phyloP scores from a whole-genome alignment of 2,329 filamentous ascomycete species.

The Ceratocystiopsis brevicomis region DNA sequence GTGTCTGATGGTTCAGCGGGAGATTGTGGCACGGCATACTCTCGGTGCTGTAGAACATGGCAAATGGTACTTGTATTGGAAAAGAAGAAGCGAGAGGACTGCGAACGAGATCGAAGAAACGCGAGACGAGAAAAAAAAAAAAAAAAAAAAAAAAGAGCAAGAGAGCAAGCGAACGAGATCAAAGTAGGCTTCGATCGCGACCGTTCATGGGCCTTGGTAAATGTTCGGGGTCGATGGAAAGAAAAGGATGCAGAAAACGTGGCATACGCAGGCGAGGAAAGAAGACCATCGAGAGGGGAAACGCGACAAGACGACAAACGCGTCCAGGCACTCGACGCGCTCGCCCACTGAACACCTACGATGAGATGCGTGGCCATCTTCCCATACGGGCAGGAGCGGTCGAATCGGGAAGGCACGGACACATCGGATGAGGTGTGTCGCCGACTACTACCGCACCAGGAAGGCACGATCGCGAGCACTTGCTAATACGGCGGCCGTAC shows the following conservation, averaged over 20 bases:
- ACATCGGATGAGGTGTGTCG: no score
- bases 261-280: no score
- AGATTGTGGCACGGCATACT: slow-evolving; percentile 28
- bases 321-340: background rate
- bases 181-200: background rate
- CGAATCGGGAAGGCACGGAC: no score
- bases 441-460: no score
- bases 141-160: background rate
- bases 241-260: background rate
- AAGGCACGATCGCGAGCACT: no score
- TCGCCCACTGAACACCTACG: no score
- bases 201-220: background rate
- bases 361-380: no score
- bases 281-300: background rate
- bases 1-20: background rate
- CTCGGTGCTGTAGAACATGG: slow-evolving; percentile 59
- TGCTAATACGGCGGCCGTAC: no score
- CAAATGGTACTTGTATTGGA: background rate
- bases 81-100: background rate
- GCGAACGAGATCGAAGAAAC: background rate
- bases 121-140: background rate
- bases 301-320: background rate
- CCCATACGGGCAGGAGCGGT: no score
- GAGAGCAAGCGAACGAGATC: no score
- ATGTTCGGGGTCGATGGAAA: background rate